Base-by-base conservation (phyloP, 306 rosid genomes). In the Castanea sativa region DNA sequence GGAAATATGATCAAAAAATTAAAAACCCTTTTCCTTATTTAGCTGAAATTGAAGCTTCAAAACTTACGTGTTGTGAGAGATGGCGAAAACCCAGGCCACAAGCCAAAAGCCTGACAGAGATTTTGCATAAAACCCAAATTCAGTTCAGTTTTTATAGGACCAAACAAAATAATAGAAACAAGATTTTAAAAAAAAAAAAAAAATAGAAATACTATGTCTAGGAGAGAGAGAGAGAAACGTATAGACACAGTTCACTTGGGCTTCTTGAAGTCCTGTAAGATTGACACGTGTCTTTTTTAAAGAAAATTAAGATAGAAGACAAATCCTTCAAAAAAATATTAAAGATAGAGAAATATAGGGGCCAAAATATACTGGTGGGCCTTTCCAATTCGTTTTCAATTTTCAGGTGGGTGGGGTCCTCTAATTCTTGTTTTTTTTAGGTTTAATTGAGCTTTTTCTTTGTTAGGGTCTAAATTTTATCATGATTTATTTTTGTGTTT, bases 61-160 rank as follows among this genome's bases (percentile, higher is more conserved):
- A 83, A 73, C 87, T 87, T 76, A 86, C 89, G 72, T 74, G 80
- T 69, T 52, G 76, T 3, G 49, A 79, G 73, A 73, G 58, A 77
- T 30, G 77, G 53, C 56, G 78, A 35, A 64, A 1, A 70, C 76
- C 78, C 57, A 82, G 68, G 76, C 78, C 57, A 82, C 76, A 69
- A 84, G 83, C 69, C 45, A 32, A 59, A 81, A 60, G 53, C 69
- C 59, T 70, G 58, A 73, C 58, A 51, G 20, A 79, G 64, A 68
- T 55, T 32, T 35, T 38, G 74, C 16, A 35, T 5, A 21, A 83
- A 33, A 55, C 79, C 81, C 79, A 82, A 83, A 58, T 77, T 76
- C 4, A 35, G 81, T 41, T 76, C 71, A 72, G 73, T 64, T 79
- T 78, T 53, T 71, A 49, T 45, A 60, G 72, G 77, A 52, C 55